Percentiles rank a stretch among this genome's conserved stretches.
Evolutionary conservation across 148 eudicot genomes (phyloP).

Genomic region (Spergularia bocconei): DNA sequence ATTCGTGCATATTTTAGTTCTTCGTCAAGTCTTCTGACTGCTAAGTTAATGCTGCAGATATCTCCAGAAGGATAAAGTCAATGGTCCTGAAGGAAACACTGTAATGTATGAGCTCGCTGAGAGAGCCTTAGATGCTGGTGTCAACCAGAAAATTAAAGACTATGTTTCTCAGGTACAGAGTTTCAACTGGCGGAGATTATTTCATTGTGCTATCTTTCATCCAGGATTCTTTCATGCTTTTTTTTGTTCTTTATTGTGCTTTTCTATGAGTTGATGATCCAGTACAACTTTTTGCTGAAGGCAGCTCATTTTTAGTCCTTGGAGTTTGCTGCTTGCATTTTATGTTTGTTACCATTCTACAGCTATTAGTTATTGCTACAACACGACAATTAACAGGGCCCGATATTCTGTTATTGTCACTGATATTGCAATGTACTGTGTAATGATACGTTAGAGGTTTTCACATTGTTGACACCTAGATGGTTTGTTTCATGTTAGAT

Average conservation of each 20-base stretch:
- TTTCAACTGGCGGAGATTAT: slow-evolving; percentile 16
- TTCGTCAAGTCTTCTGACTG: neutral
- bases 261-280: neutral
- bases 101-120: slow-evolving; percentile 87
- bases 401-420: too few relatives aligned
- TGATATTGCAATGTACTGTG: neutral
- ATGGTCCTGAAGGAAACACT: slow-evolving; percentile 83
- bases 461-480: neutral
- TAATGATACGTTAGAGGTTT: too few relatives aligned
- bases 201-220: neutral
- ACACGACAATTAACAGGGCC: too few relatives aligned
- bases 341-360: neutral
- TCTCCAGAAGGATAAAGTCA: slow-evolving; percentile 83
- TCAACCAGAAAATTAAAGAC: slow-evolving; percentile 60
- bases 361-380: too few relatives aligned
- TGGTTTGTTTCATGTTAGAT: slow-evolving; percentile 38
- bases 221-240: neutral
- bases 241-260: neutral
- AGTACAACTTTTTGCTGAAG: neutral
- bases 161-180: slow-evolving; percentile 50
- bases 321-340: neutral
- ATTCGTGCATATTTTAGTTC: neutral
- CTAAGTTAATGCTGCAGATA: slow-evolving; percentile 38
- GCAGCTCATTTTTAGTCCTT: neutral
- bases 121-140: slow-evolving; percentile 70